Evolutionary conservation across 2,329 filamentous ascomycete species (phyloP).

Genomic region (Penicillium expansum): DNA sequence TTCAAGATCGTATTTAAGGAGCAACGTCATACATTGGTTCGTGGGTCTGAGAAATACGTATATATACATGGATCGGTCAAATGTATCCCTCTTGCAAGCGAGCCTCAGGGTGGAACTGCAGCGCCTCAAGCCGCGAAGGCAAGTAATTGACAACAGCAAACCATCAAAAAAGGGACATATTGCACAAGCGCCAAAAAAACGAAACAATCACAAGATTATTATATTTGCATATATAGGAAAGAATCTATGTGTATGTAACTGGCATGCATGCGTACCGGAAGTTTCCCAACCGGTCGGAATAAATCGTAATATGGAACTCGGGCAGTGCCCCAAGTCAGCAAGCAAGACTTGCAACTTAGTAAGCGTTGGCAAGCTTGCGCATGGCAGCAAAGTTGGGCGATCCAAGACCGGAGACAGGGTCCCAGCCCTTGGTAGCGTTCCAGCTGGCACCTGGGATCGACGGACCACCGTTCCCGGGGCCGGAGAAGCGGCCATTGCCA

Average conservation of each 20-base stretch:
- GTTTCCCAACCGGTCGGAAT: not conserved
- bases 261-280: not conserved
- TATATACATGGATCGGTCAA: not conserved
- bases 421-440: slow-evolving; percentile 49
- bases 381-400: slow-evolving; percentile 6
- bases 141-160: not conserved
- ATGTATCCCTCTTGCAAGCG: not conserved
- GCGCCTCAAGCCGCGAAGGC: not conserved
- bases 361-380: slow-evolving; percentile 1
- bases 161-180: not conserved
- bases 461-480: slow-evolving; percentile 38
- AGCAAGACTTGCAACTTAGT: not conserved
- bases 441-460: slow-evolving; percentile 48
- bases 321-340: not conserved
- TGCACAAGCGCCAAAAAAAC: not conserved
- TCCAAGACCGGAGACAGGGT: slow-evolving; percentile 39
- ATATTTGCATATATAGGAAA: slow-evolving; percentile 8
- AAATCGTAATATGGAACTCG: not conserved
- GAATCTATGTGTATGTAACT: slow-evolving; percentile 5
- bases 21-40: not conserved
- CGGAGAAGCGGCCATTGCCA: slow-evolving; percentile 43
- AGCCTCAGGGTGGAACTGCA: not conserved
- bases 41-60: not conserved
- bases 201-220: not conserved
- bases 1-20: not conserved